phyloP scores from a whole-genome alignment of 805 yeast species.

The Myxozyma neglecta region DNA sequence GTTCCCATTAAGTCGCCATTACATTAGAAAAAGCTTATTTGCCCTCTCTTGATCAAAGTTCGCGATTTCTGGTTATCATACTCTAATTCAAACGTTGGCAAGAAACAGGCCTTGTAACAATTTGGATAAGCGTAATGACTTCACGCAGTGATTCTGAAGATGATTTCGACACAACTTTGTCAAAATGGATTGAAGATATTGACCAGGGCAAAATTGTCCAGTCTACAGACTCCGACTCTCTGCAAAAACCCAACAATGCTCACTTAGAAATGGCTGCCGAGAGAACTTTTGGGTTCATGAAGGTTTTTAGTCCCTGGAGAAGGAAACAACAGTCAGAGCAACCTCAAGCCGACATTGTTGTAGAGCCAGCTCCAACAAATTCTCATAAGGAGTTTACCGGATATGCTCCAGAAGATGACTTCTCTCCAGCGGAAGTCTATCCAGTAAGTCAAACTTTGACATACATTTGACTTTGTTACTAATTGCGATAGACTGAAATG shows the following conservation, averaged over 20 bases:
- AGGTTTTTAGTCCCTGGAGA: not conserved
- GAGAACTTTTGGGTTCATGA: not conserved
- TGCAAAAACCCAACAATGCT: not conserved
- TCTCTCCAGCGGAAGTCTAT: conserved; percentile 17
- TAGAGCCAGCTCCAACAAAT: not conserved
- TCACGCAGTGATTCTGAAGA: not conserved
- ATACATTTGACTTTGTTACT: not conserved
- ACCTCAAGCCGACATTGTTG: not conserved
- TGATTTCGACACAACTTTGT: conserved; percentile 10
- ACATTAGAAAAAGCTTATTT: no score
- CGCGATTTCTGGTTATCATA: not conserved
- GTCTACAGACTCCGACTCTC: not conserved
- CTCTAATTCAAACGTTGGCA: not conserved
- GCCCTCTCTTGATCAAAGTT: no score
- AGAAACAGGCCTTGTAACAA: no score
- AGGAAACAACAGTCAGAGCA: not conserved
- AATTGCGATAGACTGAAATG: conserved; percentile 49
- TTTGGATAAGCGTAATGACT: not conserved
- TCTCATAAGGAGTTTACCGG: not conserved
- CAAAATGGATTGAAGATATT: conserved; percentile 13
- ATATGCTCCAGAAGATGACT: not conserved
- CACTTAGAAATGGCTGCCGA: not conserved
- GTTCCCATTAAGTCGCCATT: no score
- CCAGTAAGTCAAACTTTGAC: conserved; percentile 12
- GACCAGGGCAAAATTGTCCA: not conserved